Conservation (phyloP, 2,329 filamentous ascomycete species). For the Ramichloridium luteum region DNA sequence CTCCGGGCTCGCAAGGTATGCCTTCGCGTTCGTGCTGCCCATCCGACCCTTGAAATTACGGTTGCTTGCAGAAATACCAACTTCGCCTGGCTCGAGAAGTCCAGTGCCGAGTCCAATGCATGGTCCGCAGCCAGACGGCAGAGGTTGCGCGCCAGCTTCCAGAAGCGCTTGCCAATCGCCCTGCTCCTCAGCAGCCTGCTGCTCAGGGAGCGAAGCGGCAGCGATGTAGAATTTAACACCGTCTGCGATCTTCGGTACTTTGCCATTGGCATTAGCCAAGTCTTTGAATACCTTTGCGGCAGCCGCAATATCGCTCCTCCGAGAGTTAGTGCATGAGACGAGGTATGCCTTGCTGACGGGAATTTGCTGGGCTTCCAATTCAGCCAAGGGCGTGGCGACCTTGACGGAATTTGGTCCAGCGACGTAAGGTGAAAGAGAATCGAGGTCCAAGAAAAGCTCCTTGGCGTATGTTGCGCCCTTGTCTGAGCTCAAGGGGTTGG, state of each 20-base stretch:
- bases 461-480: slow-evolving; percentile 73
- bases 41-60: slow-evolving; percentile 88
- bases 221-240: slow-evolving; percentile 82
- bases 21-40: slow-evolving; percentile 66
- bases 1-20: slow-evolving; percentile 80
- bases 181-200: slow-evolving; percentile 60
- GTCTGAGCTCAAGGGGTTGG: slow-evolving; percentile 57
- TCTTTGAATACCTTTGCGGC: slow-evolving; percentile 79
- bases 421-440: slow-evolving; percentile 71
- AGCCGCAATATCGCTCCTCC: slow-evolving; percentile 66
- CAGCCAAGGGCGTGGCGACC: slow-evolving; percentile 61
- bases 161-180: slow-evolving; percentile 79
- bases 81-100: slow-evolving; percentile 71
- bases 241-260: slow-evolving; percentile 56
- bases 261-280: slow-evolving; percentile 51
- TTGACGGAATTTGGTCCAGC: slow-evolving; percentile 88
- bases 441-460: slow-evolving; percentile 66
- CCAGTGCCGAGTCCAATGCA: slow-evolving; percentile 80
- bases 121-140: slow-evolving; percentile 65
- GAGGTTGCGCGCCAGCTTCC: slow-evolving; percentile 60
- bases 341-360: slow-evolving; percentile 74
- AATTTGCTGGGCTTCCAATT: slow-evolving; percentile 64
- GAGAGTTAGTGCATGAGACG: slow-evolving; percentile 79
- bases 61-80: slow-evolving; percentile 73
- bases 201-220: slow-evolving; percentile 69